Conservation (phyloP, 768 basidiomycete genomes). For the Hygrophorus russula region DNA sequence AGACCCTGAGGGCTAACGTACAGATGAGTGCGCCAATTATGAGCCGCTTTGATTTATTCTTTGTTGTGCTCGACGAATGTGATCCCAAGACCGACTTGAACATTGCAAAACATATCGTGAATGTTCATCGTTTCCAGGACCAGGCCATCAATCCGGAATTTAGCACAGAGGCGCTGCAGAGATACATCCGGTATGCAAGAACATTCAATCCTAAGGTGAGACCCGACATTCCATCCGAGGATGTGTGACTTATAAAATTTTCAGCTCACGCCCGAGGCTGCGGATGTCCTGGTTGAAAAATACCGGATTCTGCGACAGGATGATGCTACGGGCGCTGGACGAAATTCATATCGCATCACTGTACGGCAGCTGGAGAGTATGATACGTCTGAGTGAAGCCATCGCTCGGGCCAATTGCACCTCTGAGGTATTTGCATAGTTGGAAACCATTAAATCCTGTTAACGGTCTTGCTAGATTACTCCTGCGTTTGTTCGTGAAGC, state of each 20-base stretch:
- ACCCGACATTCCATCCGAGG: background rate
- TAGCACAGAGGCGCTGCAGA: constrained; percentile 89
- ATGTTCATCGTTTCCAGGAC: constrained; percentile 92
- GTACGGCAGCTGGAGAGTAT: constrained; percentile 97
- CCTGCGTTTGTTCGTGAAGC: constrained; percentile 95
- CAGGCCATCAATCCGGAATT: constrained; percentile 95
- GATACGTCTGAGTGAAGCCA: constrained; percentile 96
- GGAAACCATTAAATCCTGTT: background rate
- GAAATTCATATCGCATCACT: constrained; percentile 94
- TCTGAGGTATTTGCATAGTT: constrained; percentile 51
- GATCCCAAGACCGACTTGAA: constrained; percentile 86
- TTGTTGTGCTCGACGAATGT: constrained; percentile 96
- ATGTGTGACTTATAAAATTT: constrained; percentile 1
- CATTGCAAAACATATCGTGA: constrained; percentile 94
- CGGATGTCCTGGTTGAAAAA: constrained; percentile 89
- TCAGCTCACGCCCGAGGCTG: constrained; percentile 87
- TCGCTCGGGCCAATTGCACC: constrained; percentile 93
- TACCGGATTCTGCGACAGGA: constrained; percentile 89
- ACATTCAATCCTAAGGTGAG: constrained; percentile 95
- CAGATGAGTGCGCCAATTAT: constrained; percentile 99
- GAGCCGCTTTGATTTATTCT: constrained; percentile 97
- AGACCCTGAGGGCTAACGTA: constrained; percentile 81
- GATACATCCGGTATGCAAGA: constrained; percentile 94
- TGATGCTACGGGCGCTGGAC: constrained; percentile 77
- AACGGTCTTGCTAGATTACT: constrained; percentile 53